phyloP scores from a whole-genome alignment of 495 filamentous ascomycete genomes.

The Xylaria sp. region DNA sequence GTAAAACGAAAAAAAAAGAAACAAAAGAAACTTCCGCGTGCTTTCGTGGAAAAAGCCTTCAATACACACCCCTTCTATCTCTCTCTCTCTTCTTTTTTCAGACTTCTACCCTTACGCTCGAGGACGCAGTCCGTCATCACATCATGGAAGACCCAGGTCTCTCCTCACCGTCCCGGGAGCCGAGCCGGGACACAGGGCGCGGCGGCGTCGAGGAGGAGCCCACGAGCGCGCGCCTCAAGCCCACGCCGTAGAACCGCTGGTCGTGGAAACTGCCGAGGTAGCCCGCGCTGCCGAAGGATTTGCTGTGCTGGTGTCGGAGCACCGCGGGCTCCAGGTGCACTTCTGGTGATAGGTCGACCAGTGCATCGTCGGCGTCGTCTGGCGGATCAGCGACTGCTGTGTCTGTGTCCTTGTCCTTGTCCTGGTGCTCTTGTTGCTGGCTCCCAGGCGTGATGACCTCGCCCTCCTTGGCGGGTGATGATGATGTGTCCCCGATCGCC shows the following conservation, averaged over 20 bases:
- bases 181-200: slow-evolving; percentile 9
- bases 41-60: background rate
- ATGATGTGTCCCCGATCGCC: too few species aligned
- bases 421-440: background rate
- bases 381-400: slow-evolving; percentile 30
- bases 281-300: slow-evolving; percentile 47
- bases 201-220: slow-evolving; percentile 22
- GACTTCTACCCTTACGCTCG: background rate
- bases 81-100: background rate
- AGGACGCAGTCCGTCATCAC: background rate
- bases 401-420: too few species aligned
- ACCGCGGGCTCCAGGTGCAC: slow-evolving; percentile 9
- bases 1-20: background rate
- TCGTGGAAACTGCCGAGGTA: slow-evolving; percentile 49
- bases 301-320: slow-evolving; percentile 20
- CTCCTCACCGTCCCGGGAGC: background rate
- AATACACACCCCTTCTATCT: background rate
- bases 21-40: background rate
- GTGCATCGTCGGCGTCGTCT: slow-evolving; percentile 24
- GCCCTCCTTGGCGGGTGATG: background rate
- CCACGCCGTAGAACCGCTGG: slow-evolving; percentile 41
- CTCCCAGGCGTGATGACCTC: background rate
- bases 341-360: background rate
- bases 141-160: background rate
- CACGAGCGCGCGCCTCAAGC: slow-evolving; percentile 43